Percentiles rank a stretch among this genome's conserved stretches.
These are phyloP conservation scores for Daldinia decipiens DNA, from an alignment of 495 filamentous ascomycete genomes.

Conservation along the genomic window DNA sequence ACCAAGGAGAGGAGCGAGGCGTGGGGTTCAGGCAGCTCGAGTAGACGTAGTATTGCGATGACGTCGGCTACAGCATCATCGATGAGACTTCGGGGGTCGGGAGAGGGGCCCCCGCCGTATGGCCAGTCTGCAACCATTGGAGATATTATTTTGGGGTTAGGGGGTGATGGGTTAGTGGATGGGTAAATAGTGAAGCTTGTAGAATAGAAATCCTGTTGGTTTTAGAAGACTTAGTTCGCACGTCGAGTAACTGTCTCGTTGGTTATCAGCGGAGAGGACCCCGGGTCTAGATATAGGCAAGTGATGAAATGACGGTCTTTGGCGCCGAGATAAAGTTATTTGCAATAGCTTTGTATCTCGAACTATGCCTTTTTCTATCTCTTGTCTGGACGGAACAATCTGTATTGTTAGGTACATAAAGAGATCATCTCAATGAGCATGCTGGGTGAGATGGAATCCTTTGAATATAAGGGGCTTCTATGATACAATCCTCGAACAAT, in stretches of 20 bases:
- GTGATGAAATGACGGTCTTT: not conserved
- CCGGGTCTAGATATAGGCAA: not conserved
- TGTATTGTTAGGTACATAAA: not conserved
- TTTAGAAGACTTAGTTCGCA: not conserved
- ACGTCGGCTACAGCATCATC: not conserved
- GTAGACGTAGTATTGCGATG: not conserved
- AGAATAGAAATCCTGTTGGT: not conserved
- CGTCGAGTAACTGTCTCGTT: not conserved
- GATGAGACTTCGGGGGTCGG: not conserved
- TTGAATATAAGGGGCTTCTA: not conserved
- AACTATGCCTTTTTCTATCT: not conserved
- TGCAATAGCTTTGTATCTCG: not conserved
- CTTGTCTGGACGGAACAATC: not conserved
- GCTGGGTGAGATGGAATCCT: not conserved
- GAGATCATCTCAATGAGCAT: not conserved
- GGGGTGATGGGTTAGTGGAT: not conserved
- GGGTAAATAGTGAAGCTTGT: not conserved
- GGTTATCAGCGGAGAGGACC: not conserved
- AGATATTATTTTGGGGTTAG: not conserved
- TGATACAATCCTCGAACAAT: not conserved
- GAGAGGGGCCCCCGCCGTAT: not conserved
- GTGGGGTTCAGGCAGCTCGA: slow-evolving; percentile 3
- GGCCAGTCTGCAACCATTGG: not conserved
- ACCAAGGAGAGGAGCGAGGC: not conserved
- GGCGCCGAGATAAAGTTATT: not conserved